Evolutionary conservation across 208 protist species (phyloP).

Genomic region (Wallacemonas rigidus): DNA sequence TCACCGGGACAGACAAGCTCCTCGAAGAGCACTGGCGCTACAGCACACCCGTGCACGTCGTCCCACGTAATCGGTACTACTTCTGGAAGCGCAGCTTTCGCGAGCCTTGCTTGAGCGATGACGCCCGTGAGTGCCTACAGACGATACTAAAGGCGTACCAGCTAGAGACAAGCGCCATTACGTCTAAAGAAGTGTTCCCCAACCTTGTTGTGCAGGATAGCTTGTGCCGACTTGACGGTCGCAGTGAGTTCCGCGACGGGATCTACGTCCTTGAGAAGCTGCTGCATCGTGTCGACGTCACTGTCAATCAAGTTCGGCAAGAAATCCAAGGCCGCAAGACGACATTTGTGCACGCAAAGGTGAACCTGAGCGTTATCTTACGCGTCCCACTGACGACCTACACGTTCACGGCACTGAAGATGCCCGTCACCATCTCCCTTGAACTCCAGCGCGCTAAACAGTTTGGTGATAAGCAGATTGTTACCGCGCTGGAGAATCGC

Average conservation of each 20-base stretch:
- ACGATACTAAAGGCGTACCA: slow-evolving; percentile 46
- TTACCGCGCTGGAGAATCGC: slow-evolving; percentile 64
- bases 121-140: slow-evolving; percentile 62
- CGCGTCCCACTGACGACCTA: slow-evolving; percentile 49
- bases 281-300: slow-evolving; percentile 33
- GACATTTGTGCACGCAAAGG: slow-evolving; percentile 62
- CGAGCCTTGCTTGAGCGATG: slow-evolving; percentile 30
- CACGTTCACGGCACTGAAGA: slow-evolving; percentile 20
- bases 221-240: slow-evolving; percentile 49
- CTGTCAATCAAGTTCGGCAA: slow-evolving; percentile 51
- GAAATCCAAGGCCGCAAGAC: slow-evolving; percentile 43
- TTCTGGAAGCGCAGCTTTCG: slow-evolving; percentile 56
- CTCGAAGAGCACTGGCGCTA: slow-evolving; percentile 69
- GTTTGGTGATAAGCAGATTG: slow-evolving; percentile 18
- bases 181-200: slow-evolving; percentile 35
- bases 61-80: slow-evolving; percentile 27
- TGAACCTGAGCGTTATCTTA: slow-evolving; percentile 37
- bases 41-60: slow-evolving; percentile 46
- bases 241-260: slow-evolving; percentile 52
- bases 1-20: slow-evolving; percentile 35
- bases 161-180: slow-evolving; percentile 30
- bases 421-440: slow-evolving; percentile 54
- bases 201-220: slow-evolving; percentile 57
- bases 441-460: slow-evolving; percentile 41
- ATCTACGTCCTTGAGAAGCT: slow-evolving; percentile 42